Conservation (phyloP, 1,139 yeast genomes). For the Blastobotrys buckinghamii region DNA sequence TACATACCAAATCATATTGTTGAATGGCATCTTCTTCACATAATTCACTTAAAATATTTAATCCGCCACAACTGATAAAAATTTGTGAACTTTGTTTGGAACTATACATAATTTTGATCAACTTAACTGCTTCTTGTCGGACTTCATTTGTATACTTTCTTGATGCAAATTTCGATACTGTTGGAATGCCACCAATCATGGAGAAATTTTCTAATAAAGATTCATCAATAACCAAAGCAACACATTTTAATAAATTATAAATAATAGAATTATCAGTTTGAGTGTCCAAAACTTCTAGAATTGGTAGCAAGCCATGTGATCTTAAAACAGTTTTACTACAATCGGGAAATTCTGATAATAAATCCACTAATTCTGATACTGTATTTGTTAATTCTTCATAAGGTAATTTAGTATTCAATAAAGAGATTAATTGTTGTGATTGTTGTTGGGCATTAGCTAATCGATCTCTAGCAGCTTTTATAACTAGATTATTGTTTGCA, state of each 20-base stretch:
- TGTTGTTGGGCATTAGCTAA: slow-evolving; percentile 21
- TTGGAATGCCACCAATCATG: slow-evolving; percentile 53
- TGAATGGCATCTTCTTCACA: slow-evolving; percentile 50
- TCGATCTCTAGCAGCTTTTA: slow-evolving; percentile 25
- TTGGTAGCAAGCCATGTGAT: slow-evolving; percentile 46
- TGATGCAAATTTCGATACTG: slow-evolving; percentile 42
- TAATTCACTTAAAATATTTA: slow-evolving; percentile 45
- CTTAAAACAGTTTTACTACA: slow-evolving; percentile 33
- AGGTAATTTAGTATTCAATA: slow-evolving; percentile 17
- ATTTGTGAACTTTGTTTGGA: slow-evolving; percentile 40
- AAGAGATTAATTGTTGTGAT: slow-evolving; percentile 18
- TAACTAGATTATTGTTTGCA: slow-evolving; percentile 18
- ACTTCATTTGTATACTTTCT: slow-evolving; percentile 36
- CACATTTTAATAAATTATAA: slow-evolving; percentile 39
- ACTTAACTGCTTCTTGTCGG: slow-evolving; percentile 42
- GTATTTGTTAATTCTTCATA: slow-evolving; percentile 11
- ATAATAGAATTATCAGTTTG: slow-evolving; percentile 33
- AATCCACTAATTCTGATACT: slow-evolving; percentile 10
- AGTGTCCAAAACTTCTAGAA: slow-evolving; percentile 44
- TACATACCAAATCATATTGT: slow-evolving; percentile 43
- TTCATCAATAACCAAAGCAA: slow-evolving; percentile 39
- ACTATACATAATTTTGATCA: slow-evolving; percentile 38
- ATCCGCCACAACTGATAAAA: slow-evolving; percentile 55
- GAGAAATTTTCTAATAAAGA: slow-evolving; percentile 47
- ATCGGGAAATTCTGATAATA: slow-evolving; percentile 38